These are phyloP conservation scores for Senna siamea DNA, from an alignment of 306 rosid species.

Conservation along the genomic window DNA sequence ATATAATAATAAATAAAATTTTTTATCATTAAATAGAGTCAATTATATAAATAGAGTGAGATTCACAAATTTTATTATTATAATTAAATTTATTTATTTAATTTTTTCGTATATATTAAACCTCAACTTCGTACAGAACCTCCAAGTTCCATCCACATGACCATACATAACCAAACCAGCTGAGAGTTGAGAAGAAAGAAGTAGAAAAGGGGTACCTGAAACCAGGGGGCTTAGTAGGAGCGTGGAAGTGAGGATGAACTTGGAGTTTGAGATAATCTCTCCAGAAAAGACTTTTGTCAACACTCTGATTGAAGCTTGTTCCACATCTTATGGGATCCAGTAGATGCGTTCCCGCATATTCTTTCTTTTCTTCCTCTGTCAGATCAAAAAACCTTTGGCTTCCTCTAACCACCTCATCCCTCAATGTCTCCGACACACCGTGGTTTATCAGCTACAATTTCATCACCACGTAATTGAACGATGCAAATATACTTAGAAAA, in stretches of 20 bases:
- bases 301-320: conserved; percentile 56
- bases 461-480: too few relatives aligned
- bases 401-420: conserved; percentile 37
- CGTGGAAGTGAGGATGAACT: conserved; percentile 64
- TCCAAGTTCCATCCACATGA: too few relatives aligned
- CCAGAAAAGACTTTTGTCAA: conserved; percentile 55
- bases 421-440: conserved; percentile 49
- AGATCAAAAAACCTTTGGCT: conserved; percentile 49
- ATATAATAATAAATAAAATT: too few relatives aligned
- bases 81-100: too few relatives aligned
- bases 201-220: conserved; percentile 56
- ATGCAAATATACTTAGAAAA: not conserved
- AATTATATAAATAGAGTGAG: too few relatives aligned
- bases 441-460: conserved; percentile 56
- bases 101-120: too few relatives aligned
- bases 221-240: conserved; percentile 58
- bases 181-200: too few relatives aligned
- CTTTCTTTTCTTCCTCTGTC: conserved; percentile 52
- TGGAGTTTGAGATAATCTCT: conserved; percentile 67
- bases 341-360: conserved; percentile 35
- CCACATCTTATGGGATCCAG: conserved; percentile 65
- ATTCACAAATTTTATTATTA: too few relatives aligned
- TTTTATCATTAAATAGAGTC: too few relatives aligned
- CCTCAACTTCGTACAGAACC: too few relatives aligned
- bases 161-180: too few relatives aligned